A percentile compares a stretch with the other conserved stretches of the same genome.
These are phyloP conservation scores for Fusarium sp. DNA, from an alignment of 2,329 filamentous ascomycete genomes.

Conservation along the genomic window DNA sequence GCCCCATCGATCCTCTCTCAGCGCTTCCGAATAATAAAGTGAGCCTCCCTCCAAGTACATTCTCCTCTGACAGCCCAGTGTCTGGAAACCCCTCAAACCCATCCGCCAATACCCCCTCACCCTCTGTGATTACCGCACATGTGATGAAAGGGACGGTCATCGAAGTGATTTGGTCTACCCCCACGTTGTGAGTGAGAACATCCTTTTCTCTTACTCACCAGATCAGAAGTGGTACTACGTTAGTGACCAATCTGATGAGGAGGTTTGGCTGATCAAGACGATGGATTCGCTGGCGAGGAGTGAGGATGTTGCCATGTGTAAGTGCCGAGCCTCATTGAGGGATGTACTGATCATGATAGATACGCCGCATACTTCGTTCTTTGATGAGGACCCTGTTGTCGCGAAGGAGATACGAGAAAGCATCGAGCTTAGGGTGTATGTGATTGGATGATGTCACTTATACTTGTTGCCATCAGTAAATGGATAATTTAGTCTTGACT, in stretches of 20 bases:
- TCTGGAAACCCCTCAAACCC: neutral
- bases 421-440: neutral
- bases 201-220: neutral
- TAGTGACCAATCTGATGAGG: neutral
- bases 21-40: neutral
- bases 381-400: neutral
- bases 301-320: neutral
- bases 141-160: fast-evolving
- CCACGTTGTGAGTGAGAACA: neutral
- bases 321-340: neutral
- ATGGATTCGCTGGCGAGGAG: neutral
- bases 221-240: neutral
- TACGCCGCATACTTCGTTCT: neutral
- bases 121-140: neutral
- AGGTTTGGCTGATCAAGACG: neutral
- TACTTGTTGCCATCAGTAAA: too few relatives aligned
- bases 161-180: neutral
- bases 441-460: neutral
- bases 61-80: neutral
- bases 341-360: neutral
- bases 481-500: too few relatives aligned
- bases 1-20: neutral
- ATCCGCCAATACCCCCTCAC: neutral
- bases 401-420: neutral
- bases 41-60: neutral